Conservation (phyloP, 1,284 basidiomycete species). For the Fistulinella cinereoalba region DNA sequence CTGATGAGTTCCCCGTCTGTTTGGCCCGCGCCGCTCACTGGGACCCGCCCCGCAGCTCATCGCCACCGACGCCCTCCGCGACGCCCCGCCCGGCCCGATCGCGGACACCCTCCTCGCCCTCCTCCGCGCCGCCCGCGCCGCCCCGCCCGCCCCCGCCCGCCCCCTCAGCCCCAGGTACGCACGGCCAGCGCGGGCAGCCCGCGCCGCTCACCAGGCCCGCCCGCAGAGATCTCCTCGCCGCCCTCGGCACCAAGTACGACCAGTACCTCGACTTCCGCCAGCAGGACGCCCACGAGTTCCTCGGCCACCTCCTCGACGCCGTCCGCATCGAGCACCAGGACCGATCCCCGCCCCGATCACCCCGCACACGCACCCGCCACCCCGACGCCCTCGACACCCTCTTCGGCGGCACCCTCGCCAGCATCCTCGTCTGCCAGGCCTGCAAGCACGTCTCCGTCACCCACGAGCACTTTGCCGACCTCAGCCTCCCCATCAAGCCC, state of each 20-base stretch:
- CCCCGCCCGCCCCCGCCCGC: conserved; percentile 43
- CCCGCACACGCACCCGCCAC: conserved; percentile 21
- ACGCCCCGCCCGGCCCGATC: too few species aligned
- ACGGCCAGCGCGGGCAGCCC: too few species aligned
- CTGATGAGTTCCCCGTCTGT: neutral
- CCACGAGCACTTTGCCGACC: conserved; percentile 86
- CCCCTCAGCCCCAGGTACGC: conserved; percentile 62
- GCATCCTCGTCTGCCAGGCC: conserved; percentile 89
- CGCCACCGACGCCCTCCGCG: conserved; percentile 62
- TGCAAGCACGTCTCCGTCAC: conserved; percentile 92
- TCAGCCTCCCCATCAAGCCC: conserved; percentile 82
- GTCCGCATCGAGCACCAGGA: conserved; percentile 98
- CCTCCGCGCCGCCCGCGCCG: conserved; percentile 50
- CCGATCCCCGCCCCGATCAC: too few species aligned
- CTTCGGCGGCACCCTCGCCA: conserved; percentile 84
- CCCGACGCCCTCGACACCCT: conserved; percentile 75
- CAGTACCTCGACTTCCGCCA: conserved; percentile 91
- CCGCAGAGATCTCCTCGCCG: conserved; percentile 62
- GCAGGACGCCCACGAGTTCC: conserved; percentile 93
- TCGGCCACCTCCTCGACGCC: conserved; percentile 87
- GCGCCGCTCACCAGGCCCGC: too few species aligned
- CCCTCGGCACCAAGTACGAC: conserved; percentile 83
- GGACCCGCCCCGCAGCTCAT: conserved; percentile 46
- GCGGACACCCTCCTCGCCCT: conserved; percentile 57
- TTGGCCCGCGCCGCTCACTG: neutral